Percentiles rank a stretch among this genome's conserved stretches.
phyloP scores from a whole-genome alignment of 2,329 filamentous ascomycete genomes.

The Pleoardoris graminearum region DNA sequence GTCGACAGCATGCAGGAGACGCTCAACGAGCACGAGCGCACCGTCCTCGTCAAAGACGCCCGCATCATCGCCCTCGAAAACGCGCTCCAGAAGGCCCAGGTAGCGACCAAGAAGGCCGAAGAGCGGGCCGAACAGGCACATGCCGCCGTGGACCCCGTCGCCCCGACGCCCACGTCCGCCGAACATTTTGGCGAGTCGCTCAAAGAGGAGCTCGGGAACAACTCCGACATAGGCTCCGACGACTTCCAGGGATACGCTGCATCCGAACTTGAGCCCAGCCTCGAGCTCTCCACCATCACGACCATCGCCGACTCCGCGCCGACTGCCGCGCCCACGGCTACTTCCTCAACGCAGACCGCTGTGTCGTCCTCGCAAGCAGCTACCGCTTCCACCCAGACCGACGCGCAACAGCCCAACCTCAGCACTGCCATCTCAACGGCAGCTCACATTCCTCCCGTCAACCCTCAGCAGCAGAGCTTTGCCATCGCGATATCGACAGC shows the following conservation, averaged over 20 bases:
- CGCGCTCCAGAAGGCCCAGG: not conserved
- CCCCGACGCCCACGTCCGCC: not conserved
- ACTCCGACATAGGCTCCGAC: not conserved
- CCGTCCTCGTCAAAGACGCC: conserved; percentile 3
- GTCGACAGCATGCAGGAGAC: not conserved
- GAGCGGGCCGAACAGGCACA: not conserved
- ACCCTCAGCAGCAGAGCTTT: not conserved
- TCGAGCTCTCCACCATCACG: no score
- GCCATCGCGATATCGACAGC: not conserved
- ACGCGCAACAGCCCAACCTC: not conserved
- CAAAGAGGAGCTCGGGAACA: not conserved
- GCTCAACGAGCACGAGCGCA: not conserved
- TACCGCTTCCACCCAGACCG: not conserved
- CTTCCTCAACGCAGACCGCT: not conserved
- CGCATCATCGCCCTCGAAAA: conserved; percentile 3
- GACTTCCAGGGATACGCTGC: not conserved
- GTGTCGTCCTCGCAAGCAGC: not conserved
- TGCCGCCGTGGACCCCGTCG: not conserved
- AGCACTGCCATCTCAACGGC: not conserved
- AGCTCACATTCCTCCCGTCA: not conserved
- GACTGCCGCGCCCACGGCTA: not conserved
- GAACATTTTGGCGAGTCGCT: not conserved
- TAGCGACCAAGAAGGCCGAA: not conserved
- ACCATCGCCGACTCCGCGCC: not conserved
- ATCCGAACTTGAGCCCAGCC: not conserved